phyloP scores from a whole-genome alignment of 2,329 filamentous ascomycete genomes.

The Parafenestella ontariensis region DNA sequence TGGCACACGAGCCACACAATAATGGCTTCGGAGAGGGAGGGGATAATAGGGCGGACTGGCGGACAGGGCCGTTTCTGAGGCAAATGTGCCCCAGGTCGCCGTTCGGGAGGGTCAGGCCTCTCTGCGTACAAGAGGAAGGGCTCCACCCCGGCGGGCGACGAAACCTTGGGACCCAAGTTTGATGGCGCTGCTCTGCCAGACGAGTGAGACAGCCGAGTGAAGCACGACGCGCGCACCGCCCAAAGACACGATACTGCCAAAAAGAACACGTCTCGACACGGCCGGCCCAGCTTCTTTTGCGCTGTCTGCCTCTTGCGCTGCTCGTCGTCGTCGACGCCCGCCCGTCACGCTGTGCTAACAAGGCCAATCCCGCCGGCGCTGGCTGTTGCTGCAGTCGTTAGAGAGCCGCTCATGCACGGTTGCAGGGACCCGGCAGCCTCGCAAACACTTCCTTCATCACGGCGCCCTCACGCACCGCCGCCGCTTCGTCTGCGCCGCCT shows the following conservation, averaged over 20 bases:
- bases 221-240: neutral
- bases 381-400: no score
- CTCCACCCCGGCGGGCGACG: neutral
- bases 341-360: no score
- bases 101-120: neutral
- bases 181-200: conserved; percentile 5
- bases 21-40: neutral
- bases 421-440: conserved; percentile 7
- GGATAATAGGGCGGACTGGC: neutral
- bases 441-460: conserved; percentile 21
- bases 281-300: no score
- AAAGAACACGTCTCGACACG: neutral
- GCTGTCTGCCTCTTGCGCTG: no score
- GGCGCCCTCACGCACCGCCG: conserved; percentile 35
- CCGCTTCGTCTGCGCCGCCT: conserved; percentile 35
- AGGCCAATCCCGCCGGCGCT: no score
- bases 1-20: neutral
- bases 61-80: neutral
- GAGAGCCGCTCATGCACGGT: no score
- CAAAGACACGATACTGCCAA: no score
- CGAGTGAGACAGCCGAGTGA: conserved; percentile 10
- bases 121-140: conserved; percentile 19
- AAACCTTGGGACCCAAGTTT: neutral
- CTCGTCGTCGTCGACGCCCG: neutral
- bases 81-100: neutral